These are phyloP conservation scores for Sarocladiaceae sp. DNA, from an alignment of 2,329 filamentous ascomycete genomes.

Conservation along the genomic window DNA sequence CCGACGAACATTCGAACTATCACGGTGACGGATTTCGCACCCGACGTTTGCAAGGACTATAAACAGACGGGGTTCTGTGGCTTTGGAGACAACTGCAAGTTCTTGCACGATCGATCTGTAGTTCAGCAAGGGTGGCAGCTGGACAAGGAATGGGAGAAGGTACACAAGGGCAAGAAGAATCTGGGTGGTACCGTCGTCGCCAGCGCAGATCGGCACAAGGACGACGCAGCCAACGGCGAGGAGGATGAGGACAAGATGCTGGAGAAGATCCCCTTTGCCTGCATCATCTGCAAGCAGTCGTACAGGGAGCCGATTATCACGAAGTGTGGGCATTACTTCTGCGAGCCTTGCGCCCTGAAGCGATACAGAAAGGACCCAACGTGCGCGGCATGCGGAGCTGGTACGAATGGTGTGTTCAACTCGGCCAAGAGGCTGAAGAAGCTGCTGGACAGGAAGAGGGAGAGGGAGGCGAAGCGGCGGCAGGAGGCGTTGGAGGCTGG, in stretches of 20 bases:
- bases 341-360: constrained; percentile 79
- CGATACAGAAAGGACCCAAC: constrained; percentile 80
- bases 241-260: constrained; percentile 63
- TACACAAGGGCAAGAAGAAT: constrained; percentile 64
- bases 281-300: constrained; percentile 73
- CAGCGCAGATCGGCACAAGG: constrained; percentile 44
- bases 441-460: constrained; percentile 67
- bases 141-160: constrained; percentile 87
- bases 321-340: constrained; percentile 94
- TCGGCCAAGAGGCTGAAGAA: constrained; percentile 76
- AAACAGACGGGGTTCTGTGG: constrained; percentile 59
- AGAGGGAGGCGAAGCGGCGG: constrained; percentile 51
- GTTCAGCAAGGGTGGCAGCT: constrained; percentile 93
- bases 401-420: constrained; percentile 88
- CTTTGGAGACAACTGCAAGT: constrained; percentile 70
- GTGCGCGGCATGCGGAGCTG: constrained; percentile 78
- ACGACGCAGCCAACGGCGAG: constrained; percentile 30
- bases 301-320: constrained; percentile 81
- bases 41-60: constrained; percentile 94
- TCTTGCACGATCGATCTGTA: constrained; percentile 67
- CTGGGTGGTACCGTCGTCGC: constrained; percentile 55
- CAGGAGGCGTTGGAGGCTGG: constrained; percentile 45
- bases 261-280: constrained; percentile 82
- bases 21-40: constrained; percentile 83
- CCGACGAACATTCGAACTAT: constrained; percentile 86